Conservation (phyloP, 768 basidiomycete genomes). For the Lentinula raphanica region DNA sequence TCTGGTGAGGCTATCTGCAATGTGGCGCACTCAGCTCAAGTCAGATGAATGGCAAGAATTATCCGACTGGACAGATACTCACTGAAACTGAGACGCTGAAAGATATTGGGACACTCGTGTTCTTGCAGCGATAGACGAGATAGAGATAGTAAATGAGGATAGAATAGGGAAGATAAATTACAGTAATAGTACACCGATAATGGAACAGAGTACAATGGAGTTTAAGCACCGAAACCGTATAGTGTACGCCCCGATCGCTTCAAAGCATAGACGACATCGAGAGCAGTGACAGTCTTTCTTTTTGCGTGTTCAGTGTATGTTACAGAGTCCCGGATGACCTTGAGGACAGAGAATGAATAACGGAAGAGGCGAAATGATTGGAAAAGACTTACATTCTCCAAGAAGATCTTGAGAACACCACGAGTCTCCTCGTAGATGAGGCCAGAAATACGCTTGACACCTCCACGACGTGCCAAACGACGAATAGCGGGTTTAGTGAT, state of each 20-base stretch:
- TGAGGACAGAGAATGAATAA: background rate
- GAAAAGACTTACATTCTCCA: slow-evolving; percentile 54
- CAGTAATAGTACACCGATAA: slow-evolving; percentile 8
- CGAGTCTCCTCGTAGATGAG: slow-evolving; percentile 90
- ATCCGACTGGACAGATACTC: too few relatives aligned
- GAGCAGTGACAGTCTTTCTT: slow-evolving; percentile 78
- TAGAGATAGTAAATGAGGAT: too few relatives aligned
- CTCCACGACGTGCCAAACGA: slow-evolving; percentile 87
- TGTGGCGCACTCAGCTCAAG: background rate
- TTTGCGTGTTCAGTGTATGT: slow-evolving; percentile 94
- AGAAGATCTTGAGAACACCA: slow-evolving; percentile 86
- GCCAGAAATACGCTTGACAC: slow-evolving; percentile 87
- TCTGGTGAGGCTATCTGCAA: background rate
- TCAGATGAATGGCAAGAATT: too few relatives aligned
- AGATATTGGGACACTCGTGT: too few relatives aligned
- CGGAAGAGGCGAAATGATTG: background rate
- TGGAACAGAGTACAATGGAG: background rate
- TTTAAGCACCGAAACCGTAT: slow-evolving; percentile 72
- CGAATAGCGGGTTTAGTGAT: slow-evolving; percentile 81
- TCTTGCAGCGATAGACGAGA: too few relatives aligned
- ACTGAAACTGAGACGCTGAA: too few relatives aligned
- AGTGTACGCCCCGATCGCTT: slow-evolving; percentile 72
- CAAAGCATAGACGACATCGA: slow-evolving; percentile 77
- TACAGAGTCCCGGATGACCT: slow-evolving; percentile 85
- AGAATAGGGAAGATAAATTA: slow-evolving; percentile 5